Evolutionary conservation across 441 rosid species (phyloP).

Genomic region (Biscutella auriculata): DNA sequence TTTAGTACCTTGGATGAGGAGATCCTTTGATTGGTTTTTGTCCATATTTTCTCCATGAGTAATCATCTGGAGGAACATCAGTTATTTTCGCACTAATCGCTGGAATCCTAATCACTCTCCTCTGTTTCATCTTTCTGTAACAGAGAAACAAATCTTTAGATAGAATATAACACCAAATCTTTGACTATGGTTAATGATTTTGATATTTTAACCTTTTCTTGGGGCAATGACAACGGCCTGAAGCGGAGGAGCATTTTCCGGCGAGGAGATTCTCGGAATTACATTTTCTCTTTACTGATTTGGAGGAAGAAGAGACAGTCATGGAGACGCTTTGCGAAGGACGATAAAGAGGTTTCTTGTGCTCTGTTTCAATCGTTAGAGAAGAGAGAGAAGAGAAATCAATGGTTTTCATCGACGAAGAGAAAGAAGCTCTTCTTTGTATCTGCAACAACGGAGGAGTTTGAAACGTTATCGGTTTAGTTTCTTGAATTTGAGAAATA

Average conservation of each 20-base stretch:
- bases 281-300: constrained; percentile 56
- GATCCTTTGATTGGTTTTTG: constrained; percentile 76
- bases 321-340: constrained; percentile 37
- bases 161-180: neutral
- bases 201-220: constrained; percentile 61
- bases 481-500: constrained; percentile 4
- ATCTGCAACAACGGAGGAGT: constrained; percentile 5
- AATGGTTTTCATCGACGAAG: constrained; percentile 31
- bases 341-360: constrained; percentile 18
- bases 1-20: constrained; percentile 54
- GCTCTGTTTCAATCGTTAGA: constrained; percentile 29
- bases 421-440: constrained; percentile 26
- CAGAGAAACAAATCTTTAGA: neutral
- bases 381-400: constrained; percentile 54
- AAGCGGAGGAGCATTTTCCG: constrained; percentile 34
- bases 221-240: constrained; percentile 63
- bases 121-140: constrained; percentile 40
- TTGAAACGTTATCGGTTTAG: constrained; percentile 15
- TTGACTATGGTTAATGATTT: too few species aligned
- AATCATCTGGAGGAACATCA: constrained; percentile 67
- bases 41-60: constrained; percentile 67
- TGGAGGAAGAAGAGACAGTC: constrained; percentile 35
- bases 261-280: constrained; percentile 36
- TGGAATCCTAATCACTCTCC: constrained; percentile 51
- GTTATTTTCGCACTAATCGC: constrained; percentile 61